Evolutionary conservation across 805 yeast genomes (phyloP).

Genomic region (Millerago galiae): DNA sequence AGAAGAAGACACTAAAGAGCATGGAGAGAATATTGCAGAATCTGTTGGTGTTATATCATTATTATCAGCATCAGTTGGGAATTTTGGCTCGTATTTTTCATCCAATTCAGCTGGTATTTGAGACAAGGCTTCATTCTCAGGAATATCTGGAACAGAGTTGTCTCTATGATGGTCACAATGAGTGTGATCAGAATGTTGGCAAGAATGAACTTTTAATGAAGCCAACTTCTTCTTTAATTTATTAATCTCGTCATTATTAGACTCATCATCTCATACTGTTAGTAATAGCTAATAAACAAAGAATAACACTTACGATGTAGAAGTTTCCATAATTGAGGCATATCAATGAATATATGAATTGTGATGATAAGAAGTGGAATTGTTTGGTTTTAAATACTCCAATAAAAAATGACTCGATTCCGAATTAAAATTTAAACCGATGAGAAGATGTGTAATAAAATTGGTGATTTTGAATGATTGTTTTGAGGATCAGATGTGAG

Average conservation of each 20-base stretch:
- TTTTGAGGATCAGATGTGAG: no score
- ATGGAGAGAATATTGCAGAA: slow-evolving; percentile 3
- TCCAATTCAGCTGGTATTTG: not conserved
- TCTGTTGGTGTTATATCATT: not conserved
- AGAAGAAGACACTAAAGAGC: slow-evolving; percentile 4
- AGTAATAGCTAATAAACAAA: not conserved
- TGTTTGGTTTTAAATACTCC: not conserved
- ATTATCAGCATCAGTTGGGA: not conserved
- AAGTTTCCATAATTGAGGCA: not conserved
- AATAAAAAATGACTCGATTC: no score
- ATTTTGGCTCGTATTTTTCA: no score
- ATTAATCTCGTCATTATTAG: no score
- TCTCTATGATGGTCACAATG: no score
- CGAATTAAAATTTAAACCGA: no score
- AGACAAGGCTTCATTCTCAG: not conserved
- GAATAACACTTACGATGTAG: not conserved
- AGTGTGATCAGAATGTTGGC: no score
- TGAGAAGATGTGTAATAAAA: no score
- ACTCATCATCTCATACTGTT: no score
- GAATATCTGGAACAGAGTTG: not conserved
- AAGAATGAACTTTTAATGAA: no score
- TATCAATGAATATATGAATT: not conserved
- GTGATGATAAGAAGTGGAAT: not conserved
- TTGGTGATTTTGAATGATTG: no score
- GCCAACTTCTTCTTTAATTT: no score